Base-by-base conservation (phyloP, 495 filamentous ascomycete species). In the Jackrogersella minutella region DNA sequence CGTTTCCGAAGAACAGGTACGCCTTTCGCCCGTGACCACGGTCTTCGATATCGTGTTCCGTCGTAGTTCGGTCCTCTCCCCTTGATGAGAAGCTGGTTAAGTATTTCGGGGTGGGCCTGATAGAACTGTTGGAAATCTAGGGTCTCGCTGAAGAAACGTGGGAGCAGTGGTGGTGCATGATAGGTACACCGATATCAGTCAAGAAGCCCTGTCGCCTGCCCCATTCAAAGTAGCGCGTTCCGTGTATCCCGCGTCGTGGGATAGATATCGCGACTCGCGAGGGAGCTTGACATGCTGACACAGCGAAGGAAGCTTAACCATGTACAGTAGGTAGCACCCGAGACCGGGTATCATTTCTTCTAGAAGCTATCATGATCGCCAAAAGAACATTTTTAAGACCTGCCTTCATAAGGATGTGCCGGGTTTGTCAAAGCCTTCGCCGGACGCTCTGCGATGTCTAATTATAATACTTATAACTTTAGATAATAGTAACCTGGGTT, bases 81-180 rank as follows among this genome's bases (percentile, higher is more conserved):
- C 60, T 64, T 63, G 60, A 69, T 52, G 55, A 64, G 66, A 69
- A 69, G 66, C 61, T 61, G 60, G 49, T 47, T 21, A 24, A 52
- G 53, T 44, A 37, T 39, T 34, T 28, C 13, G 34, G n/a, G 41
- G 56, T 64, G 66, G 66, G 61, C 22, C 51, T 39, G 59, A 44
- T 19, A 57, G 57, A 58, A 56, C 16, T 21, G 57, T 52, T 61
- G 51, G 43, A 64, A 52, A 64, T 56, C 40, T 31, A 46, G 52
- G 43, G 61, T 57, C 30, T 58, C 52, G 55, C 24, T 64, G 44
- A 65, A 62, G 61, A 69, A 69, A 69, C 66, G 66, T 69, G 61
- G 56, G 61, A 65, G 34, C 21, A 28, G 46, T 46, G 49, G 10
- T 64, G 59, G 49, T 64, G 66, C 55, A 55, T 60, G 66, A 64